A percentile compares a stretch with the other conserved stretches of the same genome.
Evolutionary conservation across 805 yeast species (phyloP).

Genomic region (Kuraishia capsulata): DNA sequence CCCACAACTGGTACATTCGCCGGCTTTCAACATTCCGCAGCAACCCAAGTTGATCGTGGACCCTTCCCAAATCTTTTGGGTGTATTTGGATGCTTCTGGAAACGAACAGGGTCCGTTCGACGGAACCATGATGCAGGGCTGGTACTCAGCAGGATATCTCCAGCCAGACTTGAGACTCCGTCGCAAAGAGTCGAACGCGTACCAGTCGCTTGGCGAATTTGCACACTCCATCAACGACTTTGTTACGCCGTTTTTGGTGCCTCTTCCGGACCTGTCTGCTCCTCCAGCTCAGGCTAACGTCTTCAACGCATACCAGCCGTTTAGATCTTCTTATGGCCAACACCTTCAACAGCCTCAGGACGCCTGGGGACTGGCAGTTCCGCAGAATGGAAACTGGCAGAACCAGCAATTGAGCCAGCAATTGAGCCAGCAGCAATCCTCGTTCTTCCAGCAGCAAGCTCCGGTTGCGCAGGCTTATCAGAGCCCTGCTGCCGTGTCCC

Average conservation of each 20-base stretch:
- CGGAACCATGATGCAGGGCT: conserved; percentile 66
- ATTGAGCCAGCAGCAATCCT: not conserved
- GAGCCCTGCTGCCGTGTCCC: conserved; percentile 4
- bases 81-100: conserved; percentile 62
- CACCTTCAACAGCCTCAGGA: conserved; percentile 3
- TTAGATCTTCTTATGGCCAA: conserved; percentile 2
- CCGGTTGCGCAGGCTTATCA: conserved; percentile 9
- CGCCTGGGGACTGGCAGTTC: not conserved
- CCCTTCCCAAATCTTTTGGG: conserved; percentile 46
- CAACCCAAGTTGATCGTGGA: conserved; percentile 4
- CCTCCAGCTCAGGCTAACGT: no score
- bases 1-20: not conserved
- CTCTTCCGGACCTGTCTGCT: conserved; percentile 30
- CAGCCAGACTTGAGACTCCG: conserved; percentile 44
- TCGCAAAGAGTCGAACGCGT: conserved; percentile 45
- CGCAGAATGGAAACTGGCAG: not conserved
- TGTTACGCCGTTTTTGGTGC: conserved; percentile 52
- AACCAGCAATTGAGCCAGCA: conserved; percentile 2
- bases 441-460: conserved; percentile 2
- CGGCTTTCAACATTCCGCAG: not conserved
- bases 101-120: conserved; percentile 76
- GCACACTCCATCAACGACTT: conserved; percentile 38
- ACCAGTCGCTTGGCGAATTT: conserved; percentile 43
- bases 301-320: conserved; percentile 5
- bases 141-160: conserved; percentile 60